Evolutionary conservation across 2,329 filamentous ascomycete species (phyloP).

Genomic region (Beauveria varroae): DNA sequence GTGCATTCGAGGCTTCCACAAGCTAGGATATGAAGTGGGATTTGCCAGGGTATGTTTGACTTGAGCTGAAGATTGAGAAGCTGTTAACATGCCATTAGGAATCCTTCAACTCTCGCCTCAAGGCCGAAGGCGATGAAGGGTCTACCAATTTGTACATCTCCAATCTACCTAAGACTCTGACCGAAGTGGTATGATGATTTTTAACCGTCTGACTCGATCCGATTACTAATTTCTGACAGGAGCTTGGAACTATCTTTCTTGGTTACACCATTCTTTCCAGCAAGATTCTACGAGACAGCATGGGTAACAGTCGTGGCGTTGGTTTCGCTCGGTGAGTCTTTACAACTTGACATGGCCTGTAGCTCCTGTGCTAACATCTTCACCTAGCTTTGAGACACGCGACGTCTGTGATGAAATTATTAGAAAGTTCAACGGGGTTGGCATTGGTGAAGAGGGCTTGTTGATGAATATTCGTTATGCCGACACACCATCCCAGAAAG

Average conservation of each 20-base stretch:
- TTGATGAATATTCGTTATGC: conserved; percentile 93
- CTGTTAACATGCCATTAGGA: conserved; percentile 48
- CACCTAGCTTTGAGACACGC: conserved; percentile 72
- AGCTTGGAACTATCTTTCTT: conserved; percentile 69
- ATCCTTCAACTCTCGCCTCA: conserved; percentile 96
- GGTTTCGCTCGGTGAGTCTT: conserved; percentile 81
- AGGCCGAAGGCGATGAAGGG: conserved; percentile 80
- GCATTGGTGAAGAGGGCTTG: conserved; percentile 69
- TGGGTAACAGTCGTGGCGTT: conserved; percentile 91
- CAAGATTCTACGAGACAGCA: conserved; percentile 87
- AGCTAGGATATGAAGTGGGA: conserved; percentile 92
- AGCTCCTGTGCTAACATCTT: conserved; percentile 16
- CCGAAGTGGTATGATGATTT: conserved; percentile 60
- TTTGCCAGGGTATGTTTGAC: conserved; percentile 69
- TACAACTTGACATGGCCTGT: not conserved
- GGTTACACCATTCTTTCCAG: conserved; percentile 82
- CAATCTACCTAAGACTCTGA: conserved; percentile 86
- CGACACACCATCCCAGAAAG: conserved; percentile 93
- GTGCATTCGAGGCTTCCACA: conserved; percentile 92
- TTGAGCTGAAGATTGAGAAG: not conserved
- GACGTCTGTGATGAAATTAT: conserved; percentile 89
- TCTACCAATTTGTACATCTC: conserved; percentile 98
- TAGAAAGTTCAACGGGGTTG: conserved; percentile 72
- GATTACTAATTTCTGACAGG: conserved; percentile 35
- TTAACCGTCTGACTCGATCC: not conserved